Evolutionary conservation across 345 rosid species (phyloP).

Genomic region (Lumnitzera racemosa): DNA sequence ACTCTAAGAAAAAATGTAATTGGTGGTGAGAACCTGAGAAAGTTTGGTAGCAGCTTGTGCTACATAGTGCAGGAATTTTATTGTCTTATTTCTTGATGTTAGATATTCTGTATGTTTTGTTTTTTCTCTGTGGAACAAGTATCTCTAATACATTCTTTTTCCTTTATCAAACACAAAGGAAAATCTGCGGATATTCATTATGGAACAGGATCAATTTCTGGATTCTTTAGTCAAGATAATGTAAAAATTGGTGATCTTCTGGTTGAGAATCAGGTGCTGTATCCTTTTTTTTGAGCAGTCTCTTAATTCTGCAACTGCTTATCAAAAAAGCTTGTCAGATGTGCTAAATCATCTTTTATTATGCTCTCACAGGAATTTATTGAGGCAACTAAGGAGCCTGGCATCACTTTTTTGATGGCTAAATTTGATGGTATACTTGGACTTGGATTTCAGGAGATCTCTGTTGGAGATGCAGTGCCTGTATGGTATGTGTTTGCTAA

Average conservation of each 20-base stretch:
- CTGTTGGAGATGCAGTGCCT: conserved; percentile 56
- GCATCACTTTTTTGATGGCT: conserved; percentile 69
- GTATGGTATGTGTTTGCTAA: conserved; percentile 33
- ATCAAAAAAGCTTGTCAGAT: background rate
- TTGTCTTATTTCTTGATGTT: too few relatives aligned
- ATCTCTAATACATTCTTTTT: conserved; percentile 1
- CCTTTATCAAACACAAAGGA: conserved; percentile 22
- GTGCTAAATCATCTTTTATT: too few relatives aligned
- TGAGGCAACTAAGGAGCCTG: conserved; percentile 81
- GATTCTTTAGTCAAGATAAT: conserved; percentile 78
- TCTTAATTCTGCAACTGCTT: background rate
- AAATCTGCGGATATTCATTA: conserved; percentile 62
- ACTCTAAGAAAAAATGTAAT: too few relatives aligned
- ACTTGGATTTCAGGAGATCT: conserved; percentile 68
- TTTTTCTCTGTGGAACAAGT: background rate
- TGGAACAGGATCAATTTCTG: conserved; percentile 83
- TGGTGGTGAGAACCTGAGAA: too few relatives aligned
- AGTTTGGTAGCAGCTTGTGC: too few relatives aligned
- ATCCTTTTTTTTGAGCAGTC: background rate
- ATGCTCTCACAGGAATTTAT: conserved; percentile 59
- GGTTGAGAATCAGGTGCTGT: conserved; percentile 61
- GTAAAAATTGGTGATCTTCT: conserved; percentile 74
- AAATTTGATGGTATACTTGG: conserved; percentile 88
- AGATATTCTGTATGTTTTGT: too few relatives aligned
- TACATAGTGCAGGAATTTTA: too few relatives aligned